Percentiles rank a stretch among this genome's conserved stretches.
Conservation (phyloP, 129 eudicot genomes). For the Saussurea involucrata region DNA sequence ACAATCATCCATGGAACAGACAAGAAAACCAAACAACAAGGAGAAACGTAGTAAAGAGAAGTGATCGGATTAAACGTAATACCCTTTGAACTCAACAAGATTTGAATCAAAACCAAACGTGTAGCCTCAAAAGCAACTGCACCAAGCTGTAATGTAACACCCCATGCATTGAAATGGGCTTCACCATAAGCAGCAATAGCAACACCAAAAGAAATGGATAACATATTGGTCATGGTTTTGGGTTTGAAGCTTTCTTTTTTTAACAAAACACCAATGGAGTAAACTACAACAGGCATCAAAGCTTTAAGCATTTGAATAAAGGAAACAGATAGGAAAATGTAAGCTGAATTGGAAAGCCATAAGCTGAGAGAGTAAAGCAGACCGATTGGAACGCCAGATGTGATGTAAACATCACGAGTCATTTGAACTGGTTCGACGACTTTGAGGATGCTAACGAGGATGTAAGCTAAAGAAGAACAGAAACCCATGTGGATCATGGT, state of each 20-base stretch:
- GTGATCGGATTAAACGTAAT: conserved; percentile 49
- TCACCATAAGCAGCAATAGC: conserved; percentile 28
- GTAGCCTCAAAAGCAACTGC: conserved; percentile 34
- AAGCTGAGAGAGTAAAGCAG: conserved; percentile 12
- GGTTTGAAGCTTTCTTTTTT: conserved; percentile 9
- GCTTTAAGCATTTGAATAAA: conserved; percentile 34
- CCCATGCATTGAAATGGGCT: conserved; percentile 21
- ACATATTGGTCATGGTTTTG: conserved; percentile 10
- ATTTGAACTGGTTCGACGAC: conserved; percentile 28
- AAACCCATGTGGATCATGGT: conserved; percentile 44
- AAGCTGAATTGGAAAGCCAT: conserved; percentile 23
- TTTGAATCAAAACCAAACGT: conserved; percentile 33
- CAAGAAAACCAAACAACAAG: conserved; percentile 32
- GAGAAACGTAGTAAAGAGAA: conserved; percentile 29
- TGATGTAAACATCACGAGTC: conserved; percentile 15
- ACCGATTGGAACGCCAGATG: conserved; percentile 17
- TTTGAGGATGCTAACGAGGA: conserved; percentile 12
- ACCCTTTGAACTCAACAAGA: conserved; percentile 26
- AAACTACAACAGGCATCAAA: conserved; percentile 26
- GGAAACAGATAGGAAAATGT: conserved; percentile 23
- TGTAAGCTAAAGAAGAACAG: conserved; percentile 27
- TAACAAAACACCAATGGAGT: conserved; percentile 12
- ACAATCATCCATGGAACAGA: conserved; percentile 32
- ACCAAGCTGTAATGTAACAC: conserved; percentile 28
- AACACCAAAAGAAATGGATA: conserved; percentile 12